These are phyloP conservation scores for Xylariaceae sp. DNA, from an alignment of 2,329 filamentous ascomycete genomes.

Conservation along the genomic window DNA sequence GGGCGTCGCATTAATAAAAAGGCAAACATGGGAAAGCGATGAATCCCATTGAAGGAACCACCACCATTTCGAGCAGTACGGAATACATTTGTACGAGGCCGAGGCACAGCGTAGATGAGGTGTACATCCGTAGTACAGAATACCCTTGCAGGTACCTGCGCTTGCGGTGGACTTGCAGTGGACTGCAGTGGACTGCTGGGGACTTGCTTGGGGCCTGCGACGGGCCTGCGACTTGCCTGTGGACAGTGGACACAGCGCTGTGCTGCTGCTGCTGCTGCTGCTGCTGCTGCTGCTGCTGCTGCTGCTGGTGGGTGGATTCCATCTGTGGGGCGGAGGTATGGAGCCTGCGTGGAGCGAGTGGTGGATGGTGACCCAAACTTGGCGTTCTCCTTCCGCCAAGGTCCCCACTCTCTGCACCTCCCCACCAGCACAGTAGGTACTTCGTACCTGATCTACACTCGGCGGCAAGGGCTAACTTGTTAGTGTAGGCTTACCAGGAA, in stretches of 20 bases:
- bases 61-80: conserved; percentile 20
- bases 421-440: not conserved
- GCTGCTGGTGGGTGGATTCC: too few relatives aligned
- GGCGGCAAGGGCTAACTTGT: not conserved
- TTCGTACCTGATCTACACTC: not conserved
- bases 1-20: conserved; percentile 26
- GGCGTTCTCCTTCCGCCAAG: not conserved
- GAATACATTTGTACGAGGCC: not conserved
- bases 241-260: too few relatives aligned
- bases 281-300: too few relatives aligned
- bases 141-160: conserved; percentile 1
- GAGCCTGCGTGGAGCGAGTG: not conserved
- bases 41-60: conserved; percentile 28
- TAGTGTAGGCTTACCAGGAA: not conserved
- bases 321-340: too few relatives aligned
- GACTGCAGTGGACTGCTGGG: not conserved
- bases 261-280: too few relatives aligned
- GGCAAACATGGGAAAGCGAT: conserved; percentile 32
- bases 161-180: not conserved
- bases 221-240: too few relatives aligned
- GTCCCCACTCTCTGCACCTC: not conserved
- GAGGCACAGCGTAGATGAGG: conserved; percentile 11
- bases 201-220: conserved; percentile 5
- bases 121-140: conserved; percentile 8
- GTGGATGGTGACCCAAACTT: not conserved